Percentiles rank a stretch among this genome's conserved stretches.
Evolutionary conservation across 23 red algal genomes (phyloP).

Genomic region (Cyanidiococcus yangmingshanensis): DNA sequence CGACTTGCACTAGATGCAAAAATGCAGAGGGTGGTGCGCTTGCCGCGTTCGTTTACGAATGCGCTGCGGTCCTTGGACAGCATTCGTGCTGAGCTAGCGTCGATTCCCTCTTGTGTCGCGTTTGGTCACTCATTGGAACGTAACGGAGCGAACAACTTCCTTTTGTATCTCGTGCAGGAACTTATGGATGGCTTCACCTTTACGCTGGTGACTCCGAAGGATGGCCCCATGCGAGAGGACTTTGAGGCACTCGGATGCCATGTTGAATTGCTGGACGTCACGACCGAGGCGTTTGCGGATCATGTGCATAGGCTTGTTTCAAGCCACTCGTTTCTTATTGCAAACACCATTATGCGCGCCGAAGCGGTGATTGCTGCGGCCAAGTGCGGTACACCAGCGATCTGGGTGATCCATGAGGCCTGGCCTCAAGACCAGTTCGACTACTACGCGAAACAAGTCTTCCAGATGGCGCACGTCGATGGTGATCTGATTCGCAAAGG

Average conservation of each 20-base stretch:
- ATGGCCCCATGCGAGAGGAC: slow-evolving; percentile 91
- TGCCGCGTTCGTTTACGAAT: background rate
- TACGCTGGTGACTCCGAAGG: slow-evolving; percentile 63
- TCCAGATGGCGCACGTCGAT: slow-evolving; percentile 85
- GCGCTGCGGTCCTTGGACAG: background rate
- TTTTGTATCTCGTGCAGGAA: slow-evolving; percentile 77
- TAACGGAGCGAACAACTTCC: slow-evolving; percentile 95
- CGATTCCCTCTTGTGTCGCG: slow-evolving; percentile 36
- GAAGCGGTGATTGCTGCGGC: slow-evolving; percentile 60
- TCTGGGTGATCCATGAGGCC: slow-evolving; percentile 96
- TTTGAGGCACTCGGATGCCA: slow-evolving; percentile 72
- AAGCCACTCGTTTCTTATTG: slow-evolving; percentile 54
- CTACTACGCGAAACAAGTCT: slow-evolving; percentile 91
- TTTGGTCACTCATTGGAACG: slow-evolving; percentile 93
- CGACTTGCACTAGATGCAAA: background rate
- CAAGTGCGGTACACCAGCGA: slow-evolving; percentile 33
- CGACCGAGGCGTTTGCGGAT: slow-evolving; percentile 41
- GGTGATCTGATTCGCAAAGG: slow-evolving; percentile 35
- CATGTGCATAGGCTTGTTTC: slow-evolving; percentile 36
- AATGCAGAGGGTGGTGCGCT: background rate
- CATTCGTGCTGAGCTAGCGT: background rate
- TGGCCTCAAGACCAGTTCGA: slow-evolving; percentile 91
- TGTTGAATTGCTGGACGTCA: slow-evolving; percentile 43
- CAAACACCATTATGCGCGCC: slow-evolving; percentile 95
- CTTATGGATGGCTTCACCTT: slow-evolving; percentile 65